Conservation (phyloP, 768 basidiomycete species). For the Termitomyces heimii region DNA sequence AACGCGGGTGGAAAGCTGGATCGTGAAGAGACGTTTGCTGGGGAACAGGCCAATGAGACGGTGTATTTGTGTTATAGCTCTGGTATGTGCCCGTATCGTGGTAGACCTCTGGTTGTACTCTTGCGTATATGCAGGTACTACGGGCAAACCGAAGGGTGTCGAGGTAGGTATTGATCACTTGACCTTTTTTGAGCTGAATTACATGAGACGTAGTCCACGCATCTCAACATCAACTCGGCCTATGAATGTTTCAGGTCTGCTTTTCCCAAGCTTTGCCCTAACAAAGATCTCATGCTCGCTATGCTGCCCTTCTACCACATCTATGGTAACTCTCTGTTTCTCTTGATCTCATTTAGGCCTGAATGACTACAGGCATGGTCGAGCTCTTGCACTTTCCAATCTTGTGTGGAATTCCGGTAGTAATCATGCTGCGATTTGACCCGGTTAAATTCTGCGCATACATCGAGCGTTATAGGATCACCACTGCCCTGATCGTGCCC, state of each 20-base stretch:
- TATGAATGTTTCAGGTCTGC: slow-evolving; percentile 41
- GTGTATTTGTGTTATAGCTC: slow-evolving; percentile 59
- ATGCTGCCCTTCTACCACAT: slow-evolving; percentile 57
- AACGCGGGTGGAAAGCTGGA: slow-evolving; percentile 42
- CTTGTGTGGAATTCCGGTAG: slow-evolving; percentile 39
- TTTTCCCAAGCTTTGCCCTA: slow-evolving; percentile 34
- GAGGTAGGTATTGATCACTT: slow-evolving; percentile 25
- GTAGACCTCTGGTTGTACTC: background rate
- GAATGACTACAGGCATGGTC: slow-evolving; percentile 37
- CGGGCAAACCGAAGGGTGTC: slow-evolving; percentile 71
- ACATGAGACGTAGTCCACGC: slow-evolving; percentile 44
- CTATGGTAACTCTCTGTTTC: slow-evolving; percentile 23
- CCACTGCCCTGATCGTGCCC: slow-evolving; percentile 60
- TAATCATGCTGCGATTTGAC: slow-evolving; percentile 68
- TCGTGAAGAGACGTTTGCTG: slow-evolving; percentile 52
- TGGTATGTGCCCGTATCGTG: slow-evolving; percentile 10
- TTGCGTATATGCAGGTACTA: slow-evolving; percentile 45
- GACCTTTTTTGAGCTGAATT: too few relatives aligned
- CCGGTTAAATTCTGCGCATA: slow-evolving; percentile 58
- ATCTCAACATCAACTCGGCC: slow-evolving; percentile 60
- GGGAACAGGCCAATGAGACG: slow-evolving; percentile 49
- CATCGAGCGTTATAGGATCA: slow-evolving; percentile 61
- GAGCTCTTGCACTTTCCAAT: slow-evolving; percentile 59
- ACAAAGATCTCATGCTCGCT: slow-evolving; percentile 49
- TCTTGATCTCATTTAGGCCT: background rate